Evolutionary conservation across 345 rosid species (phyloP).

Genomic region (Ceriops decandra): DNA sequence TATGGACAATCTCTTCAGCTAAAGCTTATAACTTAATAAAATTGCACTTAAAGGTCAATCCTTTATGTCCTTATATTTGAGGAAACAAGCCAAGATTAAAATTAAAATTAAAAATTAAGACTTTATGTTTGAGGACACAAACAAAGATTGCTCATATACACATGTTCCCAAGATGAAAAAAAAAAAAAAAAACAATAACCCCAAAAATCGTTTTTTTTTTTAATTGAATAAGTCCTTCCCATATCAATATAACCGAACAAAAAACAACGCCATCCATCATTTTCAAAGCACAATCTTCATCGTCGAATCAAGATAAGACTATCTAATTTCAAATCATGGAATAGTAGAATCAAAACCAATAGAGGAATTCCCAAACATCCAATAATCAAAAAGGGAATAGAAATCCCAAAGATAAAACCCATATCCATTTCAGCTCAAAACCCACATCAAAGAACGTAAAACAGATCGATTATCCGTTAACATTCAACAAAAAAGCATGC

Average conservation of each 20-base stretch:
- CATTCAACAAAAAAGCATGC: neutral
- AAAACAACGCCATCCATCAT: neutral
- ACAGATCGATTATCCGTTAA: slow-evolving; percentile 18
- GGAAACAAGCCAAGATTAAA: neutral
- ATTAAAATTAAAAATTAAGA: neutral
- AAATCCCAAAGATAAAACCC: slow-evolving; percentile 7
- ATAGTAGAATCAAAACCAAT: neutral
- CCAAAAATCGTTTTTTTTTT: neutral
- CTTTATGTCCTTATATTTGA: neutral
- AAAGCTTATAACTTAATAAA: neutral
- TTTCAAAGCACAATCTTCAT: neutral
- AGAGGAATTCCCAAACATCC: neutral
- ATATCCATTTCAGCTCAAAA: slow-evolving; percentile 1
- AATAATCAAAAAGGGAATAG: neutral
- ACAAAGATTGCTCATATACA: neutral
- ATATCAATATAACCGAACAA: slow-evolving; percentile 1
- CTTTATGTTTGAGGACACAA: neutral
- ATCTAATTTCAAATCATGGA: neutral
- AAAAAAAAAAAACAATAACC: neutral
- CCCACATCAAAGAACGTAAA: slow-evolving; percentile 8
- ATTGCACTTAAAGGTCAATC: neutral
- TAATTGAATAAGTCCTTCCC: neutral
- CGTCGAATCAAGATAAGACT: neutral
- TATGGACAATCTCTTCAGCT: slow-evolving; percentile 11
- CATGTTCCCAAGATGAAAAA: neutral